These are phyloP conservation scores for Beauveria rudraprayagi DNA, from an alignment of 2,329 filamentous ascomycete species.

Conservation along the genomic window DNA sequence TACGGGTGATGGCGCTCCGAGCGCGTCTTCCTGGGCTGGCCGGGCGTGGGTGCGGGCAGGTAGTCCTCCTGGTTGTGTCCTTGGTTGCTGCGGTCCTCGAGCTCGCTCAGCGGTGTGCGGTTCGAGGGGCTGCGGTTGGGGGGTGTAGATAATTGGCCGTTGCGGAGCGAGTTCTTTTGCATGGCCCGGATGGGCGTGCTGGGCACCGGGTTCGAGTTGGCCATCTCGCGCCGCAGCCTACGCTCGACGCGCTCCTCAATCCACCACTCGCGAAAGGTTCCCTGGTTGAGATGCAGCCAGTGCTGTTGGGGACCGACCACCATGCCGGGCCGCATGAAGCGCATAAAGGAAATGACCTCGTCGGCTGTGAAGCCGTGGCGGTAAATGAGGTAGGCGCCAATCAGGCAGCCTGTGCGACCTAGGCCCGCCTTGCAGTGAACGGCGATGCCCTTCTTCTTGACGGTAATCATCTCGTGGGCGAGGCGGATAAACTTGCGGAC, in stretches of 20 bases:
- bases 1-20: slow-evolving; percentile 71
- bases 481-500: slow-evolving; percentile 92
- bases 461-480: slow-evolving; percentile 87
- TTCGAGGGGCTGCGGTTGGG: slow-evolving; percentile 69
- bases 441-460: slow-evolving; percentile 86
- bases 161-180: slow-evolving; percentile 52
- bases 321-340: slow-evolving; percentile 98
- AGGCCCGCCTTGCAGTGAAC: slow-evolving; percentile 98
- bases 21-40: slow-evolving; percentile 84
- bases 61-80: slow-evolving; percentile 76
- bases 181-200: slow-evolving; percentile 55
- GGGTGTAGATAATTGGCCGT: slow-evolving; percentile 70
- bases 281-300: slow-evolving; percentile 96
- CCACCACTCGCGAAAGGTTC: slow-evolving; percentile 98
- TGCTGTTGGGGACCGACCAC: slow-evolving; percentile 98
- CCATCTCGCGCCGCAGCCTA: slow-evolving; percentile 52
- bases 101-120: slow-evolving; percentile 84
- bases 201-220: slow-evolving; percentile 39
- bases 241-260: slow-evolving; percentile 76
- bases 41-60: slow-evolving; percentile 87
- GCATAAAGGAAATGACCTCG: slow-evolving; percentile 95
- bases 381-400: slow-evolving; percentile 96
- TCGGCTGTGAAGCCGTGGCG: slow-evolving; percentile 95
- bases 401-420: slow-evolving; percentile 89
- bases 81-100: slow-evolving; percentile 69